Conservation (phyloP, 2,329 filamentous ascomycete genomes). For the Neonectria sp. region DNA sequence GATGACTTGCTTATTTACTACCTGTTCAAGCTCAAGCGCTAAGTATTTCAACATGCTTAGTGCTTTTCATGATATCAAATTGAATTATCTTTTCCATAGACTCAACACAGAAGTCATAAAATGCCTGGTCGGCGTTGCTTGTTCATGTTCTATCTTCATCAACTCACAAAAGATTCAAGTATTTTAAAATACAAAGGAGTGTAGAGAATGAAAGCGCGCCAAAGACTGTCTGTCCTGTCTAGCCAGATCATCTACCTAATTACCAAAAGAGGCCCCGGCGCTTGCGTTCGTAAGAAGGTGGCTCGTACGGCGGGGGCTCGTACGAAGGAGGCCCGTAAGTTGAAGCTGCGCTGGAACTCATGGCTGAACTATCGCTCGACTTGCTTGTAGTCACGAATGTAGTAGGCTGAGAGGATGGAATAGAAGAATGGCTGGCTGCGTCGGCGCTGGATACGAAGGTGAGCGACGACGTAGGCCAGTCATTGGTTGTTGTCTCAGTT, state of each 20-base stretch:
- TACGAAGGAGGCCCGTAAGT: slow-evolving; percentile 45
- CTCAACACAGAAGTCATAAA: not conserved
- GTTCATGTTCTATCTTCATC: slow-evolving; percentile 7
- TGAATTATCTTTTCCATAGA: not conserved
- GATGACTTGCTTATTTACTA: not conserved
- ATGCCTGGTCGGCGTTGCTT: not conserved
- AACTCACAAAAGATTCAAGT: slow-evolving; percentile 15
- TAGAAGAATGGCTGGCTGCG: slow-evolving; percentile 22
- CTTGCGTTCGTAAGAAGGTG: slow-evolving; percentile 42
- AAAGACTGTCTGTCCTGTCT: not conserved
- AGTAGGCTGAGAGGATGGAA: slow-evolving; percentile 31
- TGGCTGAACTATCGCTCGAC: slow-evolving; percentile 10
- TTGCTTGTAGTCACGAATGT: slow-evolving; percentile 47
- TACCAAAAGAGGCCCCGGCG: slow-evolving; percentile 32
- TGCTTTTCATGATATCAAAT: not conserved
- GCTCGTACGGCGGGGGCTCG: slow-evolving; percentile 37
- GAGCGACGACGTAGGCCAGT: slow-evolving; percentile 31
- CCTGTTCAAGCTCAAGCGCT: not conserved
- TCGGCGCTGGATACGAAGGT: slow-evolving; percentile 29
- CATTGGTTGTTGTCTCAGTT: not conserved
- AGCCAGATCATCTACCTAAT: slow-evolving; percentile 6
- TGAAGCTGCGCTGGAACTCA: slow-evolving; percentile 10
- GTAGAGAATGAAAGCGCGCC: slow-evolving; percentile 13
- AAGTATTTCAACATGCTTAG: not conserved
- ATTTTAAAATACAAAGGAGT: slow-evolving; percentile 24